Evolutionary conservation across 139 green algal species (phyloP).

Genomic region (Coccomyxa sp.): DNA sequence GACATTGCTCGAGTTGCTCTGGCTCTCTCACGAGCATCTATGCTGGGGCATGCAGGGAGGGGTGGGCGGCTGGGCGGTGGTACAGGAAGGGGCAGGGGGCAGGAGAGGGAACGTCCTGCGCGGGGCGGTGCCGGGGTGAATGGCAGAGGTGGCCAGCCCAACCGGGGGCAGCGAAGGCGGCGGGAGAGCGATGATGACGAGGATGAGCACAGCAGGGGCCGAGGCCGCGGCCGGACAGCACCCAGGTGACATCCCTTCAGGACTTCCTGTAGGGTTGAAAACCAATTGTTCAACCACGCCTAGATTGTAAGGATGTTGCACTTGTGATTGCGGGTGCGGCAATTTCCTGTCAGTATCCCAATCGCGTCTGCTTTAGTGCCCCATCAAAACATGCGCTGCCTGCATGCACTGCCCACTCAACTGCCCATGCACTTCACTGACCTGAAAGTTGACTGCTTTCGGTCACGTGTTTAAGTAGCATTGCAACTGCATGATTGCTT

Average conservation of each 20-base stretch:
- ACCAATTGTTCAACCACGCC: neutral
- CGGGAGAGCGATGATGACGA: neutral
- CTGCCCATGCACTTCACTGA: too few species aligned
- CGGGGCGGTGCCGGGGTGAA: neutral
- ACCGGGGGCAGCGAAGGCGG: neutral
- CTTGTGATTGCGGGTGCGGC: neutral
- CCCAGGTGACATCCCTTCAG: neutral
- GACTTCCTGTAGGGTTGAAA: neutral
- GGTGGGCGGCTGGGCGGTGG: neutral
- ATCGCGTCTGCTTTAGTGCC: neutral
- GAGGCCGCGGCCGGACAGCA: neutral
- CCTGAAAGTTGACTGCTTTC: too few species aligned
- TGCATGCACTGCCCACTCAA: neutral
- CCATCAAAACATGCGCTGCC: neutral
- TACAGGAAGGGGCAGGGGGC: conserved; percentile 2
- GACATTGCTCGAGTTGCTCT: too few species aligned
- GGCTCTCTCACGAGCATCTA: too few species aligned
- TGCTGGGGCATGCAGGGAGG: neutral
- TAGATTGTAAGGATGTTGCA: neutral
- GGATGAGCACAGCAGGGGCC: neutral
- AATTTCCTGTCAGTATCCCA: neutral
- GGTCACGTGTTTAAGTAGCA: too few species aligned
- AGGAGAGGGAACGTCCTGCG: neutral
- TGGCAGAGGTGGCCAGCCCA: neutral
- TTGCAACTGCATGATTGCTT: too few species aligned